Base-by-base conservation (phyloP, 2,329 filamentous ascomycete genomes). In the Ophiostoma novo-ulmi region DNA sequence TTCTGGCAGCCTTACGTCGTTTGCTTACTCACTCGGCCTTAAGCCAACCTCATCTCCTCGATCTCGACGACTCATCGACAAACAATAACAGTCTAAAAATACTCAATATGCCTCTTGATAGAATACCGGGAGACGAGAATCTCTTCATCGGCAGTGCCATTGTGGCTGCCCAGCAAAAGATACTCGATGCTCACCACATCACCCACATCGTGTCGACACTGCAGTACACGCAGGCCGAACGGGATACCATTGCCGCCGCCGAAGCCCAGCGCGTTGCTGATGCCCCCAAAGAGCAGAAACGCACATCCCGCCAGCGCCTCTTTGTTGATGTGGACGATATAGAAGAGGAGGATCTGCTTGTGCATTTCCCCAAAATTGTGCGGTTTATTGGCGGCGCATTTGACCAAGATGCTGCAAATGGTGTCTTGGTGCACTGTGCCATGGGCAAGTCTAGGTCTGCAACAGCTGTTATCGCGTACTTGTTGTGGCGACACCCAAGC, bases 391-490 rank as follows among this genome's bases (percentile, higher is more conserved):
- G 67, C 31, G 22, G 7, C 17, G 70, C 68, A 1, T 48, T 69
- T 5, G 26, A 38, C 26, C 36, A 61, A 2, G 36, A 71, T 0
- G 38, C 65, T 1, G 39, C 22, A n/a, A 61, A 61, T 38, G 84
- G 80, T 17, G 85, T 88, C 38, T 85, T 84, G 70, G 85, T 88
- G 11, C 84, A 86, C 81, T 97, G 95, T 84, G 94, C 93, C 31
- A 97, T 97, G 89, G 95, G 95, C 69, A 97, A 96, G 81, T 97
- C 94, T 44, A 91, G 95, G 72, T 98, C 94, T 67, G 91, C 94
- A 74, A 90, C 93, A 41, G 87, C 92, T 74, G 86, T 92, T 70
- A 86, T 96, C 71, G 94, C 95, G 73, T 98, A 94, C 80, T 83
- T 98, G 68, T 90, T 98, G 74, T 89, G 87, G 80, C 86, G 85